A percentile compares a stretch with the other conserved stretches of the same genome.
Evolutionary conservation across 139 green algal genomes (phyloP).

Genomic region (Chlorella vulgaris): DNA sequence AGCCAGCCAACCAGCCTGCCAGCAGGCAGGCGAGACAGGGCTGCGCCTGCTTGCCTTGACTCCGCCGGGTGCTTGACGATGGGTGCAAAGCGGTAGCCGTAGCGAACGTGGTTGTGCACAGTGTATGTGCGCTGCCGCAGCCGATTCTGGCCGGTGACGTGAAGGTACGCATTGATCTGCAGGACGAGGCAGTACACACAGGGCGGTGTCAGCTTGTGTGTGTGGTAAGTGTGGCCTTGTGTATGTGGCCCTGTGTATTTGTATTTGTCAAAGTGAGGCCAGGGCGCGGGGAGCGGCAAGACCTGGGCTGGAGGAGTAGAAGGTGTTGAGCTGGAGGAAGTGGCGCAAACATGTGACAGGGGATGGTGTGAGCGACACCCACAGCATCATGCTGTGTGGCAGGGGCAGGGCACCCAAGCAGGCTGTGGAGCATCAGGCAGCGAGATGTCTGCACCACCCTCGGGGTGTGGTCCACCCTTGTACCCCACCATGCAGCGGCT

Average conservation of each 20-base stretch:
- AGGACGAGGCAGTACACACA: neutral
- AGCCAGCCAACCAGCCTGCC: too few species aligned
- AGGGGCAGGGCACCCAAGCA: neutral
- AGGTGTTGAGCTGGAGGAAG: too few species aligned
- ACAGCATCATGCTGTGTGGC: too few species aligned
- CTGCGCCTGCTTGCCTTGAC: neutral
- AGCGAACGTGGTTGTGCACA: conserved; percentile 50
- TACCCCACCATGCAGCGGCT: neutral
- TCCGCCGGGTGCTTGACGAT: conserved; percentile 54
- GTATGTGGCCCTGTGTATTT: too few species aligned
- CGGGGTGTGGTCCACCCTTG: too few species aligned
- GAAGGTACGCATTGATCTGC: conserved; percentile 62
- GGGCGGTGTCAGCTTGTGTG: neutral
- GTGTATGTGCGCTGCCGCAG: conserved; percentile 61
- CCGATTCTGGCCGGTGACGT: conserved; percentile 46
- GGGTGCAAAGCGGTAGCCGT: conserved; percentile 45
- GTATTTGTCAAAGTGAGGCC: too few species aligned
- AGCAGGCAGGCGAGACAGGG: too few species aligned
- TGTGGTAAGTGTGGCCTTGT: too few species aligned
- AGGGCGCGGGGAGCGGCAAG: conserved; percentile 1
- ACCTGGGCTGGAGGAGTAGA: neutral
- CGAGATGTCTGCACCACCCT: too few species aligned
- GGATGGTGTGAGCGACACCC: too few species aligned
- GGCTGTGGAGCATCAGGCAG: too few species aligned
- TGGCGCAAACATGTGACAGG: too few species aligned